Percentiles rank a stretch among this genome's conserved stretches.
phyloP scores from a whole-genome alignment of 192 early-diverging fungal species.

The Podila epicladia region DNA sequence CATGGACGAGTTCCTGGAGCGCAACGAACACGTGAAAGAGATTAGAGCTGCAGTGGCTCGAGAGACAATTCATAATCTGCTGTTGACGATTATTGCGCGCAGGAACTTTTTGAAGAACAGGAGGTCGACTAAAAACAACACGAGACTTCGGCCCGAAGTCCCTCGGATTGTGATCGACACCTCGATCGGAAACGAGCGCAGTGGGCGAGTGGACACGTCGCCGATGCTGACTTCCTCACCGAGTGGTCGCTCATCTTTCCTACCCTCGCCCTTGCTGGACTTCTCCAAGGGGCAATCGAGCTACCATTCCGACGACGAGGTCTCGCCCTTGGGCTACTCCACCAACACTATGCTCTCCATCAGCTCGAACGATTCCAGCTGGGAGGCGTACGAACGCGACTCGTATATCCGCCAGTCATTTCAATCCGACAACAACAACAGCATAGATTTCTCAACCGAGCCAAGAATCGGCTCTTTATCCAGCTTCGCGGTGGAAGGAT shows the following conservation, averaged over 20 bases:
- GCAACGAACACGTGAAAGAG: conserved; percentile 40
- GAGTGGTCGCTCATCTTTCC: conserved; percentile 11
- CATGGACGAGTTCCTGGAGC: conserved; percentile 40
- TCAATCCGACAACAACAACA: conserved; percentile 7
- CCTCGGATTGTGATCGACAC: conserved; percentile 48
- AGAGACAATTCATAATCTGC: conserved; percentile 45
- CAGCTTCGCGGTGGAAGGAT: conserved; percentile 25
- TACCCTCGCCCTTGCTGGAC: conserved; percentile 31
- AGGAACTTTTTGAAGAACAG: conserved; percentile 43
- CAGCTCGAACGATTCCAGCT: conserved; percentile 34
- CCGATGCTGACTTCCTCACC: conserved; percentile 44
- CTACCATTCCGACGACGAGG: conserved; percentile 39
- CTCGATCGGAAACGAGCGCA: conserved; percentile 28
- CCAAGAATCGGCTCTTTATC: conserved; percentile 5
- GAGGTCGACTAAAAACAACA: conserved; percentile 22
- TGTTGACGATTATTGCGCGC: conserved; percentile 37
- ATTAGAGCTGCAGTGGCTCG: conserved; percentile 34
- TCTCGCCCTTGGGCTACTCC: conserved; percentile 18
- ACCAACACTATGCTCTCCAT: conserved; percentile 42
- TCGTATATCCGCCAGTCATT: conserved; percentile 15
- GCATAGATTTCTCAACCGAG: conserved; percentile 16
- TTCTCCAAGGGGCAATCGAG: conserved; percentile 37
- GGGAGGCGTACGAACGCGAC: conserved; percentile 35
- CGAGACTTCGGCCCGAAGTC: conserved; percentile 44
- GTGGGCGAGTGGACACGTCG: conserved; percentile 25